A percentile compares a stretch with the other conserved stretches of the same genome.
Evolutionary conservation across 2,329 filamentous ascomycete species (phyloP).

Genomic region (Gnomoniopsis smithogilvyi): DNA sequence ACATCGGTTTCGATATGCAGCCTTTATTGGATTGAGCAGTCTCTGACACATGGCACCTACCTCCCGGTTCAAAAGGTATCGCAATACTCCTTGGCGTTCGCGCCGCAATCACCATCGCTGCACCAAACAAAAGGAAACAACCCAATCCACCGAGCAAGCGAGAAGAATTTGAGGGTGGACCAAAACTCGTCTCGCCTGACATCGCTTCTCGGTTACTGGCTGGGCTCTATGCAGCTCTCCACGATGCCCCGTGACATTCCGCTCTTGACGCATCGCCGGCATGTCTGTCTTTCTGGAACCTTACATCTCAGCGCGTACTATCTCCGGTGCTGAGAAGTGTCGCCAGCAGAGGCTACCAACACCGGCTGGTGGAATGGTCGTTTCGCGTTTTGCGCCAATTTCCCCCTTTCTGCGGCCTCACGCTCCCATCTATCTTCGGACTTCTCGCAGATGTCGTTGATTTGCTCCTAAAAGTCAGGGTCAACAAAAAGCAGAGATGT

Average conservation of each 20-base stretch:
- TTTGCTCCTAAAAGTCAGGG: slow-evolving; percentile 49
- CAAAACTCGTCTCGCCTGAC: background rate
- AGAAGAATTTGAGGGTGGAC: background rate
- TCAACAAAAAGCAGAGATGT: slow-evolving; percentile 21
- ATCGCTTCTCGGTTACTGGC: background rate
- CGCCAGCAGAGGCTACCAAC: slow-evolving; percentile 42
- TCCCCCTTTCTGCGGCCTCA: slow-evolving; percentile 49
- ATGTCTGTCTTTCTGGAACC: background rate
- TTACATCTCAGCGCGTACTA: slow-evolving; percentile 13
- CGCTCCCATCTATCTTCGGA: slow-evolving; percentile 57
- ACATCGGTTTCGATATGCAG: slow-evolving; percentile 1
- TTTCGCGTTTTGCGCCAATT: slow-evolving; percentile 49
- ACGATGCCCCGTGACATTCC: slow-evolving; percentile 2
- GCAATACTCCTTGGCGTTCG: slow-evolving; percentile 24
- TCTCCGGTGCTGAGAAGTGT: slow-evolving; percentile 29
- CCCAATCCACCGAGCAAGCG: slow-evolving; percentile 15
- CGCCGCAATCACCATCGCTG: slow-evolving; percentile 19
- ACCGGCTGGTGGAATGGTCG: slow-evolving; percentile 55
- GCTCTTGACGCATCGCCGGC: background rate
- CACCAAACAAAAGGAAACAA: slow-evolving; percentile 8
- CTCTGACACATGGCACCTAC: slow-evolving; percentile 44
- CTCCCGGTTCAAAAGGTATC: slow-evolving; percentile 33
- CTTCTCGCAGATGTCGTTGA: slow-evolving; percentile 59
- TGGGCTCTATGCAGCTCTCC: background rate
- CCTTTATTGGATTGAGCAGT: slow-evolving; percentile 30